Conservation (phyloP, 2,329 filamentous ascomycete species). For the Verticillium dahliae region DNA sequence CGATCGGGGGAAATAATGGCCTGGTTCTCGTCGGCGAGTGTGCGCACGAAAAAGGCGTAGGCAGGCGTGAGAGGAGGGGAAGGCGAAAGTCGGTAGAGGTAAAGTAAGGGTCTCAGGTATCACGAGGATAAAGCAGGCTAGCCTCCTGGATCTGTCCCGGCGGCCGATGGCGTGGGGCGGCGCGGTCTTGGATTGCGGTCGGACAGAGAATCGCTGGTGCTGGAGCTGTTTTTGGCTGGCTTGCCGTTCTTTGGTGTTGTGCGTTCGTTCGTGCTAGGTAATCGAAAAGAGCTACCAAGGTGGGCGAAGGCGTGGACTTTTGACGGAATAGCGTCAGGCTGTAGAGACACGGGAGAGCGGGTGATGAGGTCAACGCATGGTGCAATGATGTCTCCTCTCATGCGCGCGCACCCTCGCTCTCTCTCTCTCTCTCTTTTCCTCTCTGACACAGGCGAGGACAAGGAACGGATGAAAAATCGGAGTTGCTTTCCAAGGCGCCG, state of each 20-base stretch:
- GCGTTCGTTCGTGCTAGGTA: background rate
- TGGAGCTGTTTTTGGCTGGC: background rate
- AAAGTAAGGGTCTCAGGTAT: background rate
- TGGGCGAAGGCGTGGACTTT: background rate
- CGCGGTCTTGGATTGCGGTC: background rate
- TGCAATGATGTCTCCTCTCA: background rate
- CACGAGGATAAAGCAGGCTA: background rate
- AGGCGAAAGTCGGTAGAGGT: background rate
- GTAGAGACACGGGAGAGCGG: background rate
- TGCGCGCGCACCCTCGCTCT: too few species aligned
- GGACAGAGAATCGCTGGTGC: background rate
- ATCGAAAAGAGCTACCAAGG: background rate
- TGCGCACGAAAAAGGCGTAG: background rate
- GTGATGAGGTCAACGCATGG: background rate
- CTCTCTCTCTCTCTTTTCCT: background rate
- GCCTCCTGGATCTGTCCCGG: background rate
- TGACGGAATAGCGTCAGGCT: background rate
- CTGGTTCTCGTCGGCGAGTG: too few species aligned
- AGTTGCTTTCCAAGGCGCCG: background rate
- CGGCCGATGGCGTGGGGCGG: background rate
- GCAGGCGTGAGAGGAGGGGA: background rate
- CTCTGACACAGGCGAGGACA: background rate
- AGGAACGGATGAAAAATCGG: background rate
- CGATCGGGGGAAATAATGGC: background rate
- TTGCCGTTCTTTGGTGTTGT: background rate